Evolutionary conservation across 2,329 filamentous ascomycete species (phyloP).

Genomic region (Aspergillus fijiensis): DNA sequence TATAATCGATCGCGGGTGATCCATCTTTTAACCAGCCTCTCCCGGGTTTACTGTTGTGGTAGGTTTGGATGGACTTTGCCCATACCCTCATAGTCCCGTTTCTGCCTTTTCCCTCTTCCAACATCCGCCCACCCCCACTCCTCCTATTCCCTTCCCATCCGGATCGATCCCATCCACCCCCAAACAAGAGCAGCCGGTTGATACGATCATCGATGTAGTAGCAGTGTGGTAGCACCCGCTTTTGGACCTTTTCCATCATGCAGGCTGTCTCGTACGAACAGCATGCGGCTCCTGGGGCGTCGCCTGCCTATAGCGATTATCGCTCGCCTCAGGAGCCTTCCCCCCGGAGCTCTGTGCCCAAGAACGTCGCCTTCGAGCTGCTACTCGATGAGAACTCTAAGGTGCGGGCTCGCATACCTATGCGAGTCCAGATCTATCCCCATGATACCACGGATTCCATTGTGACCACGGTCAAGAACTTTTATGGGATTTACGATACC

Average conservation of each 20-base stretch:
- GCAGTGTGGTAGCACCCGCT: slow-evolving; percentile 28
- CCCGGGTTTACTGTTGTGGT: slow-evolving; percentile 35
- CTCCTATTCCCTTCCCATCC: slow-evolving; percentile 21
- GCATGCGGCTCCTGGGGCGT: slow-evolving; percentile 35
- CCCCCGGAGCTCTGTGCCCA: slow-evolving; percentile 45
- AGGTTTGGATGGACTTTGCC: slow-evolving; percentile 39
- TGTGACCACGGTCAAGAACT: slow-evolving; percentile 97
- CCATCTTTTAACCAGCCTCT: slow-evolving; percentile 28
- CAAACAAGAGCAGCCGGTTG: slow-evolving; percentile 34
- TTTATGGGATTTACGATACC: slow-evolving; percentile 90
- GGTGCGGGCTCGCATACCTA: slow-evolving; percentile 61
- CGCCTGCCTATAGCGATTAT: slow-evolving; percentile 28
- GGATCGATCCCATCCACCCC: slow-evolving; percentile 16
- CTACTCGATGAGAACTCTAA: slow-evolving; percentile 59
- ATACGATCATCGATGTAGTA: slow-evolving; percentile 34
- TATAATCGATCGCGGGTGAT: slow-evolving; percentile 34
- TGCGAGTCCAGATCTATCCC: slow-evolving; percentile 80
- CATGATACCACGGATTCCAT: slow-evolving; percentile 98
- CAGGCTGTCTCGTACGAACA: slow-evolving; percentile 37
- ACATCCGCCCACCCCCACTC: slow-evolving; percentile 15
- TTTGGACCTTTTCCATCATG: slow-evolving; percentile 29
- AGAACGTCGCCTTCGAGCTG: slow-evolving; percentile 65
- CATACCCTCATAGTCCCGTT: slow-evolving; percentile 25
- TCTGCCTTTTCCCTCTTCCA: slow-evolving; percentile 26
- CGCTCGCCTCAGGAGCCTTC: slow-evolving; percentile 37